Evolutionary conservation across 257 asterid genomes (phyloP).

Genomic region (Coffea eugenioides): DNA sequence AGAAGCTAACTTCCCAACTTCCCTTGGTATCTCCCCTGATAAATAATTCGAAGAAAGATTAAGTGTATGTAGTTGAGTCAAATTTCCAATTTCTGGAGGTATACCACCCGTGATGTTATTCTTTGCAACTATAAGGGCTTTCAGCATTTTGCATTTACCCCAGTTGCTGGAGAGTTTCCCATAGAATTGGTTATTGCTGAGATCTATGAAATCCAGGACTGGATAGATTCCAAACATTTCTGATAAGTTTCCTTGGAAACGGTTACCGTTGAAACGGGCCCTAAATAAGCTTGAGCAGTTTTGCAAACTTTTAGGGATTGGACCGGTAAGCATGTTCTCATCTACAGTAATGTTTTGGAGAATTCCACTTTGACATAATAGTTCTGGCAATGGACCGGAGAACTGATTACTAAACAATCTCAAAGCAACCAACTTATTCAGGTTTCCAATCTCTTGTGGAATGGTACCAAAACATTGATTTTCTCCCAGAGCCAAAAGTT

Average conservation of each 20-base stretch:
- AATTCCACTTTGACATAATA: slow-evolving; percentile 23
- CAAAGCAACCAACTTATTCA: background rate
- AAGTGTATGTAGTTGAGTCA: too few relatives aligned
- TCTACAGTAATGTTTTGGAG: slow-evolving; percentile 14
- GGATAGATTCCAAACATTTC: slow-evolving; percentile 36
- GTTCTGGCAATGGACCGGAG: background rate
- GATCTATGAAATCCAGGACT: slow-evolving; percentile 21
- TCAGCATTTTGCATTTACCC: slow-evolving; percentile 25
- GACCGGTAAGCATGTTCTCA: slow-evolving; percentile 25
- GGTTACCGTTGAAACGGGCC: slow-evolving; percentile 26
- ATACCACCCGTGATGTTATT: slow-evolving; percentile 14
- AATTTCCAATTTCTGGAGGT: background rate
- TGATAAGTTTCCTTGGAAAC: slow-evolving; percentile 25
- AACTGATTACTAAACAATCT: background rate
- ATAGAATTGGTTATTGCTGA: slow-evolving; percentile 30
- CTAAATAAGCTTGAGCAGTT: slow-evolving; percentile 29
- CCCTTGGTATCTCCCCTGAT: slow-evolving; percentile 28
- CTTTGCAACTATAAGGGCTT: slow-evolving; percentile 18
- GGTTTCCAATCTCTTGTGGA: slow-evolving; percentile 21
- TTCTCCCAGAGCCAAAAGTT: too few relatives aligned
- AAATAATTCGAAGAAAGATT: background rate
- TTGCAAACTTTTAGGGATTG: slow-evolving; percentile 27
- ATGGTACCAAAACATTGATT: background rate
- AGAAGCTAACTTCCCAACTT: slow-evolving; percentile 19
- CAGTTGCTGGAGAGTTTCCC: slow-evolving; percentile 33